A percentile compares a stretch with the other conserved stretches of the same genome.
Conservation (phyloP, 345 rosid genomes). For the Citrus sp. region DNA sequence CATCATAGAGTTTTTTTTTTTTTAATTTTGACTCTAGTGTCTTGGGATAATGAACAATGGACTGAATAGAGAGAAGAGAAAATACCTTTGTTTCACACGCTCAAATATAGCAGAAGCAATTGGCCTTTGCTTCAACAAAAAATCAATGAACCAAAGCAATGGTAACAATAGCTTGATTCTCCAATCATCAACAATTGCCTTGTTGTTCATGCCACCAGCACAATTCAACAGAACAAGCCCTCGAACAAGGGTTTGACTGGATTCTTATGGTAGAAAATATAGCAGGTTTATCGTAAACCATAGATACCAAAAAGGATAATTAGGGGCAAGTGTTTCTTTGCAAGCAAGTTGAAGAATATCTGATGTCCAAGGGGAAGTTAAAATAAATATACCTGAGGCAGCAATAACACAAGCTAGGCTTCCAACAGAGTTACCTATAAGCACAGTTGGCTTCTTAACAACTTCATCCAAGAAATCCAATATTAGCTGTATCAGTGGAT, state of each 20-base stretch:
- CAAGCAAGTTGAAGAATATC: conserved; percentile 1
- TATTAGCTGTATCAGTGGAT: conserved; percentile 47
- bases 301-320: neutral
- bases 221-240: conserved; percentile 82
- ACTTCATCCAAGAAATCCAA: conserved; percentile 71
- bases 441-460: conserved; percentile 65
- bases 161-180: conserved; percentile 79
- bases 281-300: conserved; percentile 1
- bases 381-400: conserved; percentile 52
- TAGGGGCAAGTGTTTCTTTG: neutral
- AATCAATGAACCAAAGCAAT: conserved; percentile 70
- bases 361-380: neutral
- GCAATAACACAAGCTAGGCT: conserved; percentile 95
- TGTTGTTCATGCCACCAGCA: conserved; percentile 96
- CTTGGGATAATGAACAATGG: neutral
- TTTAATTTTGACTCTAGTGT: neutral
- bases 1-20: neutral
- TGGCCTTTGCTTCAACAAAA: conserved; percentile 56
- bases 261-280: conserved; percentile 29
- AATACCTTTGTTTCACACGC: conserved; percentile 66
- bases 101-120: conserved; percentile 71
- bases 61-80: neutral
- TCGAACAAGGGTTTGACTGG: conserved; percentile 42
- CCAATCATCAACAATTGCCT: conserved; percentile 92
- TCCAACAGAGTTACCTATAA: conserved; percentile 91